phyloP scores from a whole-genome alignment of 169 alveolate species.

The Plasmodium gallinaceum region DNA sequence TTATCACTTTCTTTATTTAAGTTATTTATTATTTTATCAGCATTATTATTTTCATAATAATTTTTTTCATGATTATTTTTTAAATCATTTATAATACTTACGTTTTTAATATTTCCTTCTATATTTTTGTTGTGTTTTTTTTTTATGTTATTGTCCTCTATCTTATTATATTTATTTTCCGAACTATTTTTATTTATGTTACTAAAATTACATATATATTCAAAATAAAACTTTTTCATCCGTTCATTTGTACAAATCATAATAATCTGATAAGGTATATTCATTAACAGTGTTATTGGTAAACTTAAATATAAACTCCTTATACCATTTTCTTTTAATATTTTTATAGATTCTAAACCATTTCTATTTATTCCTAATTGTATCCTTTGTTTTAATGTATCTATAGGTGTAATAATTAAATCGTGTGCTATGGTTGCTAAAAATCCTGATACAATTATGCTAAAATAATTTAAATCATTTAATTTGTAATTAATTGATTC shows the following conservation, averaged over 20 bases:
- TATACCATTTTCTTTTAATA: slow-evolving; percentile 92
- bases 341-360: slow-evolving; percentile 72
- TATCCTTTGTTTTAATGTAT: slow-evolving; percentile 95
- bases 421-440: slow-evolving; percentile 96
- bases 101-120: not conserved
- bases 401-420: slow-evolving; percentile 97
- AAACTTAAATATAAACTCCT: slow-evolving; percentile 92
- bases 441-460: slow-evolving; percentile 93
- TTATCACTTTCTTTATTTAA: slow-evolving; percentile 14
- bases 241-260: slow-evolving; percentile 94
- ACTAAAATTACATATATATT: slow-evolving; percentile 14
- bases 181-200: slow-evolving; percentile 9
- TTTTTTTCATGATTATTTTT: not conserved
- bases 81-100: slow-evolving; percentile 4
- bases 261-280: slow-evolving; percentile 95
- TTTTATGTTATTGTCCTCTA: not conserved
- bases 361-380: slow-evolving; percentile 91
- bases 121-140: not conserved
- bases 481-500: slow-evolving; percentile 37
- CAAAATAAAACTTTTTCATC: slow-evolving; percentile 85
- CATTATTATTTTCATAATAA: not conserved
- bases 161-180: slow-evolving; percentile 1
- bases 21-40: not conserved
- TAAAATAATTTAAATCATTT: slow-evolving; percentile 79
- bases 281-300: slow-evolving; percentile 96